Evolutionary conservation across 1,139 yeast genomes (phyloP), one percentile per base, ranked within the genome.

Genomic region (Zygoascus meyerae): DNA sequence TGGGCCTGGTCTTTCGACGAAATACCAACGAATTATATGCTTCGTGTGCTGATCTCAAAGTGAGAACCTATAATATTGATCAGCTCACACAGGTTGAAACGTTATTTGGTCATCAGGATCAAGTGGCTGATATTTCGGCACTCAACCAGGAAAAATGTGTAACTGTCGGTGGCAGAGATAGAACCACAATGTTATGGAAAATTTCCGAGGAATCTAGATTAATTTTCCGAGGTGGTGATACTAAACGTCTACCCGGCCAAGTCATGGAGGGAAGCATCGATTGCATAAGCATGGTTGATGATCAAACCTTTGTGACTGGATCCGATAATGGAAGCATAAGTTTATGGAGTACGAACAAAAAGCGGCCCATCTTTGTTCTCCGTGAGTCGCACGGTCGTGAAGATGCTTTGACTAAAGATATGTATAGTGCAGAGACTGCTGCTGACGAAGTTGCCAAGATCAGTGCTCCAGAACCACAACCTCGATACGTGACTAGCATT

Each of bases 121-220:
- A 77, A 48, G 90, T 92, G 39, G 75, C 78, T 40, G 97, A 83
- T 60, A 82, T 92, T 48, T 71, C 89, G 18, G 85, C 96, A 0
- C 71, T 92, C 53, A 78, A 79, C 14, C 80, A 81, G 65, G 97
- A 92, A 62, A 79, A 96, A 45, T 92, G 98, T 72, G 92, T 92
- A 34, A 86, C 95, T 17, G 97, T 90, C 21, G 98, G 98, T 16
- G 75, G 95, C 4, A 78, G 98, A 59, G 98, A 92, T 67, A 81
- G 95, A 58, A 86, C 96, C 1, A 97, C 94, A 14, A 84, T 94
- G 82, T 72, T 86, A 58, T 92, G 98, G 98, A 92, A 94, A 66
- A 87, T 92, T 55, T 79, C 95, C 26, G 98, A 94, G 60, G 98
- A 92, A 68, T 80, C 95, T 1, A 77, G 97, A 61, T 75, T 92